Percentiles rank a stretch among this genome's conserved stretches.
phyloP scores from a whole-genome alignment of 2,329 filamentous ascomycete genomes.

The Colletotrichum sp. region DNA sequence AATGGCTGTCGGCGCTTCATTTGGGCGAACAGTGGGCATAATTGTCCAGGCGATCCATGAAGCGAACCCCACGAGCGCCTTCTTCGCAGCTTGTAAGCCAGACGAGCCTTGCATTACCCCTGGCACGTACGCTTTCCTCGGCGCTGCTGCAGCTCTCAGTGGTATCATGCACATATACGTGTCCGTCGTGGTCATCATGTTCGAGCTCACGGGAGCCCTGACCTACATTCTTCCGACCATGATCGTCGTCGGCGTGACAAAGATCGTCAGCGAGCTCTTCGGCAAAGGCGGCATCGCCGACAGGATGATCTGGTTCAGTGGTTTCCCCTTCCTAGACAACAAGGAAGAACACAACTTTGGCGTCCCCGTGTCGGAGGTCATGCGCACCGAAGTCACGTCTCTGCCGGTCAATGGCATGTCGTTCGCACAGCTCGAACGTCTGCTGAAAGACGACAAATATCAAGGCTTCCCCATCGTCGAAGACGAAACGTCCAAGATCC shows the following conservation, averaged over 20 bases:
- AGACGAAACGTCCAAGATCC: slow-evolving; percentile 68
- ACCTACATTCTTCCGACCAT: slow-evolving; percentile 98
- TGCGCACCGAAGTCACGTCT: slow-evolving; percentile 78
- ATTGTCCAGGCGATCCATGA: slow-evolving; percentile 90
- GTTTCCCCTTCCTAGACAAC: slow-evolving; percentile 94
- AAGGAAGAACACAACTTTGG: slow-evolving; percentile 98
- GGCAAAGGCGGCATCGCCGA: slow-evolving; percentile 98
- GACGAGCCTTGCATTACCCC: slow-evolving; percentile 97
- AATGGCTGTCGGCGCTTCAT: slow-evolving; percentile 95
- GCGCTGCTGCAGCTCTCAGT: slow-evolving; percentile 87
- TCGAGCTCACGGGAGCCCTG: slow-evolving; percentile 94
- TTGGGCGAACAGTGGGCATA: slow-evolving; percentile 93
- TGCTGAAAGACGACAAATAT: slow-evolving; percentile 79
- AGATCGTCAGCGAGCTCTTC: slow-evolving; percentile 87
- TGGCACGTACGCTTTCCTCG: slow-evolving; percentile 94
- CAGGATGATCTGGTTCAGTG: slow-evolving; percentile 98
- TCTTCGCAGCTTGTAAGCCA: slow-evolving; percentile 87
- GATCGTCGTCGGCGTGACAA: slow-evolving; percentile 98
- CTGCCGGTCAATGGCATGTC: slow-evolving; percentile 77
- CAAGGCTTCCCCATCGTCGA: slow-evolving; percentile 95
- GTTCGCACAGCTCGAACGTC: slow-evolving; percentile 75
- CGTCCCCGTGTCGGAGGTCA: slow-evolving; percentile 88
- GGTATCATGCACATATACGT: slow-evolving; percentile 99
- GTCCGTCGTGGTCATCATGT: slow-evolving; percentile 99
- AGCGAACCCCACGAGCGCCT: slow-evolving; percentile 77